Evolutionary conservation across 257 asterid species (phyloP), one percentile per base, ranked within the genome.

Genomic region (Asclepias syriaca): DNA sequence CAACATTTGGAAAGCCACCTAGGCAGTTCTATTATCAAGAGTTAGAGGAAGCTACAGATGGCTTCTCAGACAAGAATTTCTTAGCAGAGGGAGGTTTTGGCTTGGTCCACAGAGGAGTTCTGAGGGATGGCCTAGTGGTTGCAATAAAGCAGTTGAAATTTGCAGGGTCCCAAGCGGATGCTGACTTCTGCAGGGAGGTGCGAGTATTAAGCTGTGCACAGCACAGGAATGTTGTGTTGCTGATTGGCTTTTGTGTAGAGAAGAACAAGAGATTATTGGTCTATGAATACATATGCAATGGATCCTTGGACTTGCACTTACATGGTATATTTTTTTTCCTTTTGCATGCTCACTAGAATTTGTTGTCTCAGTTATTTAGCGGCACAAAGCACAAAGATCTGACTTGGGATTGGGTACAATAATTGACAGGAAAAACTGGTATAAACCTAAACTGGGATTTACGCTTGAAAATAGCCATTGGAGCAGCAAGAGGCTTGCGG

Each of bases 401-500:
- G 22, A 66, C 40, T 70, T 37, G 61, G 61, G 40, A 48, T 10
- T 48, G 19, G 69, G 56, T 50, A 63, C 24, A 51, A 60, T 37
- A 65, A 16, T 82, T 80, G 81, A 79, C 83, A 89, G 96, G 93
- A 71, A 83, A 77, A 45, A 80, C 75, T 49, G 81, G 79, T 69
- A 74, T 76, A 27, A 56, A 75, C 14, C 83, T 88, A 72, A 91
- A 85, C 81, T 89, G 95, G 97, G 74, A 77, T 72, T 69, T 89
- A 63, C 93, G 97, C 74, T 69, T 88, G 65, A 88, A 83, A 85
- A 86, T 92, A 78, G 96, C 97, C 61, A 80, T 85, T 29, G 97
- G 97, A 67, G 89, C 96, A 39, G 97, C 97, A 48, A 92, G 97
- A 86, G 98, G 97, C 29, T 85, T 92, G 73, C 83, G 98, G 45